Evolutionary conservation across 2,329 filamentous ascomycete species (phyloP).

Genomic region (Trichoderma koningiopsis): DNA sequence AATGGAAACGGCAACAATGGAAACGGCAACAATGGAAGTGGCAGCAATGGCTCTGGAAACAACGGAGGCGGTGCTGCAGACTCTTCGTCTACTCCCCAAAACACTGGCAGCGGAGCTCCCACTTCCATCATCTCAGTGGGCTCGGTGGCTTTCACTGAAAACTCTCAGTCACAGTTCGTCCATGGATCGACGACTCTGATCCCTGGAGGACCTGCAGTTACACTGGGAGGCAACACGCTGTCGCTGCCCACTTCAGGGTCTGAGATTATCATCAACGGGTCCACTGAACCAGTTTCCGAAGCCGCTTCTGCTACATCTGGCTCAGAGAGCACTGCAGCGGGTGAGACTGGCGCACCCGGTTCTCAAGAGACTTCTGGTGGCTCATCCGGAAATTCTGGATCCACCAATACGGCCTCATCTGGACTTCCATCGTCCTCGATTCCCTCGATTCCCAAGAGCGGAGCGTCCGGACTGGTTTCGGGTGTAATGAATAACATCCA

Average conservation of each 20-base stretch:
- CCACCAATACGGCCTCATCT: conserved; percentile 4
- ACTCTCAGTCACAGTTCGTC: conserved; percentile 18
- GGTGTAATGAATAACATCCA: conserved; percentile 7
- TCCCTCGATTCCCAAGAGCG: not conserved
- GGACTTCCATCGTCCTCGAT: not conserved
- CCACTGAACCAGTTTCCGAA: conserved; percentile 4
- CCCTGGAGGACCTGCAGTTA: conserved; percentile 17
- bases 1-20: not conserved
- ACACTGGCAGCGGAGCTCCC: not conserved
- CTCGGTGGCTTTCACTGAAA: conserved; percentile 15
- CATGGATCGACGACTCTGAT: conserved; percentile 8
- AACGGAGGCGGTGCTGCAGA: not conserved
- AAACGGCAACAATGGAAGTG: not conserved
- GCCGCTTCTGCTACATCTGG: not conserved
- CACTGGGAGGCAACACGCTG: conserved; percentile 9
- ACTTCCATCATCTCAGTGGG: conserved; percentile 1
- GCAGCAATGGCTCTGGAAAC: not conserved
- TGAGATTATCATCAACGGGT: not conserved
- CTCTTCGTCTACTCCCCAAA: not conserved
- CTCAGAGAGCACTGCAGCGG: not conserved
- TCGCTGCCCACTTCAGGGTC: conserved; percentile 19
- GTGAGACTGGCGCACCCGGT: not conserved
- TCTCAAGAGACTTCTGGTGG: not conserved
- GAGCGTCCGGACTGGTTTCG: not conserved
- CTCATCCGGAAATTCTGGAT: not conserved